Conservation (phyloP, 768 basidiomycete species). For the Suillus ampliporus region DNA sequence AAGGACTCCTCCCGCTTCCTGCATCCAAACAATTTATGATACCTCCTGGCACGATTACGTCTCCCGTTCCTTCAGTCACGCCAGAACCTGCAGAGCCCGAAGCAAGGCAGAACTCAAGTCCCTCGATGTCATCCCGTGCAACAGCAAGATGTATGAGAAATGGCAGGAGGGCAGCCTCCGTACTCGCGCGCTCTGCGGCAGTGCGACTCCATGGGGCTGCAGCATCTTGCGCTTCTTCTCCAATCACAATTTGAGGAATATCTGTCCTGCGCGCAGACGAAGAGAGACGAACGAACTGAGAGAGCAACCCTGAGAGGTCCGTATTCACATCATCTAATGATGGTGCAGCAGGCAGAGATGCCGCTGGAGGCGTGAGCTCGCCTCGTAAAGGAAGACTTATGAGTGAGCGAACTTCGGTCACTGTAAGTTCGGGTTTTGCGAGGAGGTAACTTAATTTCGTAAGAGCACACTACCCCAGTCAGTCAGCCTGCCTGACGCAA, state of each 20-base stretch:
- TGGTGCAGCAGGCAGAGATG: constrained; percentile 48
- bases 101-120: constrained; percentile 62
- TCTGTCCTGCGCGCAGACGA: constrained; percentile 41
- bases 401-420: constrained; percentile 72
- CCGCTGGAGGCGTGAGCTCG: constrained; percentile 72
- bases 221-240: constrained; percentile 47
- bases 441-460: constrained; percentile 90
- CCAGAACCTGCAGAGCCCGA: constrained; percentile 18
- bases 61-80: constrained; percentile 27
- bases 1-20: constrained; percentile 73
- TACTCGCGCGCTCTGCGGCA: constrained; percentile 71
- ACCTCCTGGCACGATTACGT: constrained; percentile 58
- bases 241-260: constrained; percentile 41
- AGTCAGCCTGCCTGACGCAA: constrained; percentile 6
- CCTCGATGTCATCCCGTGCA: constrained; percentile 68
- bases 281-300: constrained; percentile 71
- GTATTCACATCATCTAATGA: constrained; percentile 54
- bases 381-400: constrained; percentile 84
- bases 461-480: constrained; percentile 73
- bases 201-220: constrained; percentile 81
- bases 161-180: constrained; percentile 74
- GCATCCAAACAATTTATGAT: constrained; percentile 75
- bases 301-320: constrained; percentile 66
- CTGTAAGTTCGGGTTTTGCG: constrained; percentile 79
- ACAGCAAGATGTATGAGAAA: constrained; percentile 82